Percentiles rank a stretch among this genome's conserved stretches.
These are phyloP conservation scores for Aspergillus leporis DNA, from an alignment of 495 filamentous ascomycete genomes.

Conservation along the genomic window DNA sequence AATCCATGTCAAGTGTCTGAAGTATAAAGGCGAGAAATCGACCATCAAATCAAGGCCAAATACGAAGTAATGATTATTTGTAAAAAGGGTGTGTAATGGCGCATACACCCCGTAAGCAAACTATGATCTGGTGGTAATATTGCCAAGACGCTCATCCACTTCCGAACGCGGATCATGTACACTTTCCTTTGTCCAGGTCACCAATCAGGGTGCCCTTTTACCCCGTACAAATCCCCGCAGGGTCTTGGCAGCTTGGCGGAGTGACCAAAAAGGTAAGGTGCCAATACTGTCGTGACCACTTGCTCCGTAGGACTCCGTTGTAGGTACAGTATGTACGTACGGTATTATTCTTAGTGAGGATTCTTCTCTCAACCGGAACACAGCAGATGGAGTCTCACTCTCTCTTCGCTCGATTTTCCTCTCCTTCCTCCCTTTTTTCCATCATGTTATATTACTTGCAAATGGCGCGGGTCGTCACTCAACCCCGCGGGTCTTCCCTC, in stretches of 20 bases:
- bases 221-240: conserved; percentile 22
- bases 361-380: neutral
- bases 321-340: neutral
- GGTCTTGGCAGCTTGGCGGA: conserved; percentile 42
- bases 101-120: neutral
- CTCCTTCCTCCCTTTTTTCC: neutral
- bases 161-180: conserved; percentile 33
- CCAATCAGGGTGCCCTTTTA: conserved; percentile 20
- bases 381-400: neutral
- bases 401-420: neutral
- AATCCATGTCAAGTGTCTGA: neutral
- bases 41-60: neutral
- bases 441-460: neutral
- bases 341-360: neutral
- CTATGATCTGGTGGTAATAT: conserved; percentile 11
- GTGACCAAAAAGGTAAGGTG: neutral
- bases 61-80: neutral
- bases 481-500: conserved; percentile 7
- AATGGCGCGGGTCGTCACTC: conserved; percentile 10
- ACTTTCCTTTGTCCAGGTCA: neutral
- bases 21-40: neutral
- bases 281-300: neutral
- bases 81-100: neutral
- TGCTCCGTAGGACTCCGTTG: neutral
- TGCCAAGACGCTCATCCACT: conserved; percentile 20